Evolutionary conservation across 768 basidiomycete genomes (phyloP), one percentile per base, ranked within the genome.

Genomic region (Boletus patriciae): DNA sequence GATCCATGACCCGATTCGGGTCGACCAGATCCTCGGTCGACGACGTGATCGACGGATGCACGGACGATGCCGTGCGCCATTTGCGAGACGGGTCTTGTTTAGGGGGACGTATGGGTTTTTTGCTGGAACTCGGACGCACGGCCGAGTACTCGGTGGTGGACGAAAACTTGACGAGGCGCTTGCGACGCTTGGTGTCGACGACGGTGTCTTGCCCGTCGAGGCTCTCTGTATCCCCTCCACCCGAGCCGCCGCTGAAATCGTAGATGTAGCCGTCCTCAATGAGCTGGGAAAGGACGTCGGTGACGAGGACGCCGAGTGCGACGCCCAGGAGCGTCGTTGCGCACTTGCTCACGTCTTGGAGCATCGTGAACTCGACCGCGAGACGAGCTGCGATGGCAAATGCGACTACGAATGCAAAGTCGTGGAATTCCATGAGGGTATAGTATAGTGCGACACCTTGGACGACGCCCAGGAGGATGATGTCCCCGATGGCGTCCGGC

Each of bases 371-470:
- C 70, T 91, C 89, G 65, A 84, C 65, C 51, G 82, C 70, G 60
- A 91, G 83, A 67, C 87, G 87, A 4, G 76, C 79, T 41, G 76
- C 76, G 60, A 90, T 82, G 46, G 76, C 79, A 43, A 84, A 74
- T 50, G 77, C 84, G 42, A 87, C 80, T 48, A 79, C 74, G 64
- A 87, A 72, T 37, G 80, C 79, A 36, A 87, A 73, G 57, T 77
- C 75, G 46, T 80, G 77, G 53, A 79, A 78, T 66, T 81, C 77
- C 63, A 74, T 83, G 59, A 82, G 78, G 52, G 86, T 77, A 65
- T 83, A 86, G 64, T 90, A 86, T 50, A 92, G 76, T 25, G 81
- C 86, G 60, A 88, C 83, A 48, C 90, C 90, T 70, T 90, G 87
- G 80, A 87, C 85, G 63, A 86, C 79, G 49, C 90, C 90, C 49